A percentile compares a stretch with the other conserved stretches of the same genome.
These are phyloP conservation scores for Golubevia pallescens DNA, from an alignment of 1,284 basidiomycete species.

Conservation along the genomic window DNA sequence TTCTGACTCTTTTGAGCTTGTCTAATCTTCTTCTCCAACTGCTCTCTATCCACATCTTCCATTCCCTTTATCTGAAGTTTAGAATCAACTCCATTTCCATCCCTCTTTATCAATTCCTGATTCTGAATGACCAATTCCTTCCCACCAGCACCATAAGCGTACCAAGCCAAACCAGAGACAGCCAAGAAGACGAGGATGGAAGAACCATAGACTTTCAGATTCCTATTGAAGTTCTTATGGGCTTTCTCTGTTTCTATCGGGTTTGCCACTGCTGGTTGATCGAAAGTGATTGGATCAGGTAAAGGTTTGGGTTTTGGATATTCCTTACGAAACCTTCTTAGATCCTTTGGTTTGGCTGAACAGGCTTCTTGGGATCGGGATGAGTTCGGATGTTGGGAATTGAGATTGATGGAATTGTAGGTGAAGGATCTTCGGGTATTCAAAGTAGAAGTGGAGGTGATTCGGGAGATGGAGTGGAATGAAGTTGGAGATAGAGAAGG, in stretches of 20 bases:
- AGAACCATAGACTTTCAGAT: constrained; percentile 17
- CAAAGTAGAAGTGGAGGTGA: no score
- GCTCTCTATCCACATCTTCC: constrained; percentile 14
- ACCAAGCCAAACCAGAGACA: constrained; percentile 10
- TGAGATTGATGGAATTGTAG: no score
- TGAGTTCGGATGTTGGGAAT: no score
- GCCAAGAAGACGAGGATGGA: constrained; percentile 15
- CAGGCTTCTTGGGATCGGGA: no score
- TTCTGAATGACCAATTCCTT: background rate
- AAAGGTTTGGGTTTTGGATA: constrained; percentile 40
- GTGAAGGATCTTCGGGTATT: no score
- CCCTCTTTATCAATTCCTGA: background rate
- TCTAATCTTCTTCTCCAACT: constrained; percentile 37
- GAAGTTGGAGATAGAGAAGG: no score
- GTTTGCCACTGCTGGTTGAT: constrained; percentile 57
- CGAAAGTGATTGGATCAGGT: constrained; percentile 50
- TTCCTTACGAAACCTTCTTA: constrained; percentile 29
- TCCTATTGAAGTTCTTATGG: constrained; percentile 41
- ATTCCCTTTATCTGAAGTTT: background rate
- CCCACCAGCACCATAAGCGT: background rate
- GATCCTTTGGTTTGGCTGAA: background rate
- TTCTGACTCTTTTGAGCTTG: constrained; percentile 37
- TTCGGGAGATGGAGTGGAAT: no score
- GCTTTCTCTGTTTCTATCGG: constrained; percentile 51
- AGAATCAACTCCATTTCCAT: background rate